Conservation (phyloP, 768 basidiomycete genomes). For the Chalciporus pseudorubinellus region DNA sequence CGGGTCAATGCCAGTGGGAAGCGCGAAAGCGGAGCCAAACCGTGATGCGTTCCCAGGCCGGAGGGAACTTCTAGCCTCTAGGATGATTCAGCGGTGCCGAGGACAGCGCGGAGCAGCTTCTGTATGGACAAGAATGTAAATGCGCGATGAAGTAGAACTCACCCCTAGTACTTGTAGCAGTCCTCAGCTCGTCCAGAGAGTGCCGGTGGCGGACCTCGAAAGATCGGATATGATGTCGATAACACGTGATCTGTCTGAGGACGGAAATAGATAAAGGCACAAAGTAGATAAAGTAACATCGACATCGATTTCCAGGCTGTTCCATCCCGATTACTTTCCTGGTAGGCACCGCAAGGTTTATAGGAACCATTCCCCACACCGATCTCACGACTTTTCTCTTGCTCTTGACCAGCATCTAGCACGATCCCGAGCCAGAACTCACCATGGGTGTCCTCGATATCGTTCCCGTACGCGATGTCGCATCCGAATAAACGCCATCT, state of each 20-base stretch:
- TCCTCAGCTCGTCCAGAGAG: no score
- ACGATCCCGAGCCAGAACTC: constrained; percentile 8
- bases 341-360: constrained; percentile 10
- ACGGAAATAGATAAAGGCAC: no score
- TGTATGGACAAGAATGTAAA: no score
- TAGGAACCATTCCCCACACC: neutral
- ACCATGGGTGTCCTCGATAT: constrained; percentile 80
- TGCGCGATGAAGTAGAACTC: neutral
- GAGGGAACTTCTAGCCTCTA: neutral
- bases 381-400: neutral
- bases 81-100: neutral
- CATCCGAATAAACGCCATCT: neutral
- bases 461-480: constrained; percentile 63
- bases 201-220: no score
- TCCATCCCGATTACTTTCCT: constrained; percentile 2
- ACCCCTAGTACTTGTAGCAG: no score
- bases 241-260: neutral
- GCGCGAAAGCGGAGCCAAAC: neutral
- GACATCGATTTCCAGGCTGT: neutral
- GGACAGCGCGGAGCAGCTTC: no score
- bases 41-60: neutral
- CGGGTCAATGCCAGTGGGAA: constrained; percentile 7
- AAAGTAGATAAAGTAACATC: neutral
- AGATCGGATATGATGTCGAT: neutral
- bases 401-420: constrained; percentile 7